phyloP scores from a whole-genome alignment of 2,329 filamentous ascomycete genomes.

The Scedosporium minutisporum region DNA sequence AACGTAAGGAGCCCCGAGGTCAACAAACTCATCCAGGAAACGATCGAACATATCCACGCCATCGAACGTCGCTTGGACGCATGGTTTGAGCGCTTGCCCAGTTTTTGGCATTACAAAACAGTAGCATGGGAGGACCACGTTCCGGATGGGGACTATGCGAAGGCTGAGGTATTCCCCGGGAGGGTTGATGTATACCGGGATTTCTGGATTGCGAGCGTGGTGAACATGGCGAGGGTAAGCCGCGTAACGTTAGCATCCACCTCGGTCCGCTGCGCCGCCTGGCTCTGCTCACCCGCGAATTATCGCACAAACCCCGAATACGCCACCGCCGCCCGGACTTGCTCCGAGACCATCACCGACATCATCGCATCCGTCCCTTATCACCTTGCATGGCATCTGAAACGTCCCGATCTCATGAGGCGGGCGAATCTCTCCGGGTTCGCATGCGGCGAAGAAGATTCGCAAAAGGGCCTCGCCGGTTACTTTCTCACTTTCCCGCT shows the following conservation, averaged over 20 bases:
- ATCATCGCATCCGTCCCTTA: slow-evolving; percentile 54
- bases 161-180: slow-evolving; percentile 49
- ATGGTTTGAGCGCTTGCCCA: slow-evolving; percentile 42
- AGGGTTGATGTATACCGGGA: slow-evolving; percentile 50
- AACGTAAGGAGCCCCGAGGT: slow-evolving; percentile 37
- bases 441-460: slow-evolving; percentile 38
- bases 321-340: slow-evolving; percentile 40
- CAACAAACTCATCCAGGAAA: slow-evolving; percentile 37
- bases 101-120: slow-evolving; percentile 39
- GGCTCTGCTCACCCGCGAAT: slow-evolving; percentile 50
- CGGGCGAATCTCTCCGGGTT: slow-evolving; percentile 33
- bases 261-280: slow-evolving; percentile 49
- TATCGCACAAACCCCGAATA: slow-evolving; percentile 55
- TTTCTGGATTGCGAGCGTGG: slow-evolving; percentile 47
- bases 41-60: slow-evolving; percentile 41
- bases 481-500: slow-evolving; percentile 53
- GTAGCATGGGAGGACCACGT: slow-evolving; percentile 48
- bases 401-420: slow-evolving; percentile 29
- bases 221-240: slow-evolving; percentile 45
- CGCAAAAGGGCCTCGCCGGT: slow-evolving; percentile 44
- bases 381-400: slow-evolving; percentile 49
- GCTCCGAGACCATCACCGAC: slow-evolving; percentile 44
- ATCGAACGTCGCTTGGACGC: slow-evolving; percentile 40
- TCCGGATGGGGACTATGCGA: slow-evolving; percentile 39
- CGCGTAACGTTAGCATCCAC: slow-evolving; percentile 45